Conservation (phyloP, 345 rosid genomes). For the Xanthoceras sorbifolium region DNA sequence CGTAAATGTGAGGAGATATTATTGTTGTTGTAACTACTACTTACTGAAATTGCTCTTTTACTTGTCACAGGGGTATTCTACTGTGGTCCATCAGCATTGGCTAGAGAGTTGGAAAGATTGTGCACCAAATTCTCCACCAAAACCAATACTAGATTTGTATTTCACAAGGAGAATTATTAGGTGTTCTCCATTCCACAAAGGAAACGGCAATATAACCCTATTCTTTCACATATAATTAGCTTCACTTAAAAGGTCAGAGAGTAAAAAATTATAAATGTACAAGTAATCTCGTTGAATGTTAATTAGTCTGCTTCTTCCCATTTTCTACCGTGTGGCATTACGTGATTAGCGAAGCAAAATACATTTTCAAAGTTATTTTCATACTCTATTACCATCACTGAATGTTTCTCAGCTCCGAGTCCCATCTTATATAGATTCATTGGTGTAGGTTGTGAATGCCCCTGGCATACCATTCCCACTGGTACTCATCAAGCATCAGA, state of each 20-base stretch:
- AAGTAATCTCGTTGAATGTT: too few relatives aligned
- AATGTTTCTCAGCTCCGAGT: background rate
- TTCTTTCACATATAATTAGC: background rate
- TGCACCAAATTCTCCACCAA: slow-evolving; percentile 54
- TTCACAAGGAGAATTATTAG: slow-evolving; percentile 61
- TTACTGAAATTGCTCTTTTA: slow-evolving; percentile 6
- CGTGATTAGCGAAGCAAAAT: too few relatives aligned
- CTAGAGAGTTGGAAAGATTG: slow-evolving; percentile 47
- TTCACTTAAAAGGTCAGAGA: too few relatives aligned
- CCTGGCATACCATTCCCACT: too few relatives aligned
- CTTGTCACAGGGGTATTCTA: slow-evolving; percentile 49
- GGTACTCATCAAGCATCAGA: background rate
- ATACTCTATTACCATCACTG: background rate
- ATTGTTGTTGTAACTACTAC: background rate
- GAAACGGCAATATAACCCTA: background rate
- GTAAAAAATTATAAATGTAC: too few relatives aligned
- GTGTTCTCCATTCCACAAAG: too few relatives aligned
- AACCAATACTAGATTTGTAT: slow-evolving; percentile 51
- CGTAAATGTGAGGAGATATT: background rate
- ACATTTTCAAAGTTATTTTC: too few relatives aligned
- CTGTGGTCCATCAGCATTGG: slow-evolving; percentile 50
- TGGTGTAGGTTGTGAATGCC: too few relatives aligned
- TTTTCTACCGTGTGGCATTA: too few relatives aligned
- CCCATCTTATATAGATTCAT: too few relatives aligned
- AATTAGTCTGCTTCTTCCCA: too few relatives aligned